phyloP scores from a whole-genome alignment of 345 rosid genomes.

The thale cress (Arabidopsis thaliana) region TAIR10.1 NC_003070.9:4066501-4067000 shows the following conservation, averaged over 20 bases:
- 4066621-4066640: neutral
- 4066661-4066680: constrained; percentile 7
- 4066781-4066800: neutral
- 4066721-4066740: neutral
- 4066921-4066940: neutral
- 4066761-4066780: constrained; percentile 19
- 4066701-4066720: neutral
- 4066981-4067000: constrained; percentile 32
- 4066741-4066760: neutral
- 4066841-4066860: constrained; percentile 22
- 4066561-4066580: constrained; percentile 22
- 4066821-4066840: neutral
- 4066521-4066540: constrained; percentile 1
- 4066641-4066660: neutral
- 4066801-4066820: neutral
- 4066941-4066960: constrained; percentile 31
- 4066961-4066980: constrained; percentile 37
- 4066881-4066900: constrained; percentile 25
- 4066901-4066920: neutral
- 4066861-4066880: neutral
- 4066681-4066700: neutral
- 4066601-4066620: constrained; percentile 2
- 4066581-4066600: constrained; percentile 19
- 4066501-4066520: constrained; percentile 22
- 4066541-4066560: neutral